Conservation (phyloP, 306 rosid genomes). For the Trifolium fragiferum region DNA sequence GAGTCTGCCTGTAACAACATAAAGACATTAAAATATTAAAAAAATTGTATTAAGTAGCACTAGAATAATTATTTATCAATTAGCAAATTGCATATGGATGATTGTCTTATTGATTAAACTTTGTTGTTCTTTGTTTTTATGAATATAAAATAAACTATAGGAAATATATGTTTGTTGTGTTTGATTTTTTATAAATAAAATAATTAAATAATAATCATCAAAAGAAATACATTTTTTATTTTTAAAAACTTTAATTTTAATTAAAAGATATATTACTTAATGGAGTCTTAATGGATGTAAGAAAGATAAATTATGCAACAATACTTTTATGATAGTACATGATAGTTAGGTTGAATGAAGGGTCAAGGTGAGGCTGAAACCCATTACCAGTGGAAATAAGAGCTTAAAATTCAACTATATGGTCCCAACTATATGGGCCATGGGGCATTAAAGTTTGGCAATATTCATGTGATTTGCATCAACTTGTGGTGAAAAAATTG, state of each 20-base stretch:
- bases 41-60: slow-evolving; percentile 9
- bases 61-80: slow-evolving; percentile 15
- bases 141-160: too few relatives aligned
- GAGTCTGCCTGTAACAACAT: slow-evolving; percentile 66
- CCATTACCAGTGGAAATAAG: slow-evolving; percentile 4
- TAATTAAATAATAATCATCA: too few relatives aligned
- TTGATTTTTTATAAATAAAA: too few relatives aligned
- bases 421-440: slow-evolving; percentile 31
- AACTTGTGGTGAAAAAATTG: too few relatives aligned
- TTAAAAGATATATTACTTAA: too few relatives aligned
- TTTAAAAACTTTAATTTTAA: too few relatives aligned
- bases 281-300: not conserved
- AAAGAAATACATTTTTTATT: too few relatives aligned
- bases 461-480: slow-evolving; percentile 14
- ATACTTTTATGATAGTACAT: not conserved
- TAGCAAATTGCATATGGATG: not conserved
- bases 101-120: not conserved
- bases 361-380: not conserved
- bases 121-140: not conserved
- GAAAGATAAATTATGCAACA: not conserved
- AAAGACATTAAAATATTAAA: slow-evolving; percentile 13
- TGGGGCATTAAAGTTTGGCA: not conserved
- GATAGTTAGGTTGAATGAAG: slow-evolving; percentile 13
- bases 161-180: too few relatives aligned
- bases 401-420: not conserved